Evolutionary conservation across 495 filamentous ascomycete species (phyloP).

Genomic region (Delitschia confertaspora): DNA sequence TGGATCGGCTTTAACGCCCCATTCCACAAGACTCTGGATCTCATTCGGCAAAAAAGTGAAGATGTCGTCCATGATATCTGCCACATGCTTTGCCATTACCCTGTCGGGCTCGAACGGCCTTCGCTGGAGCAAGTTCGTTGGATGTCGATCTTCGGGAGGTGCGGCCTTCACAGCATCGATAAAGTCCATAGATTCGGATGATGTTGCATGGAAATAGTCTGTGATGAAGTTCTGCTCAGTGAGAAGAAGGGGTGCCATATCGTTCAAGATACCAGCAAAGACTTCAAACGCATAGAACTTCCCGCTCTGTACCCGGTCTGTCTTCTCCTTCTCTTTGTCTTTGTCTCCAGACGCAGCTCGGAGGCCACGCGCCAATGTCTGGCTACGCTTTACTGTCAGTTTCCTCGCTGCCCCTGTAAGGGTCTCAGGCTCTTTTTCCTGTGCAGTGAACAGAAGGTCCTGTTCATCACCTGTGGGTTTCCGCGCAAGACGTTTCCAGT

Average conservation of each 20-base stretch:
- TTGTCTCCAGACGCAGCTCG: slow-evolving; percentile 59
- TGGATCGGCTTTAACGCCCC: slow-evolving; percentile 70
- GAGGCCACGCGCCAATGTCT: slow-evolving; percentile 69
- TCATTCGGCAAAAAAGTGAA: slow-evolving; percentile 74
- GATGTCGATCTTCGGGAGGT: slow-evolving; percentile 55
- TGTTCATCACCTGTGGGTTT: slow-evolving; percentile 77
- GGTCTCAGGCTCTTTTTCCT: slow-evolving; percentile 71
- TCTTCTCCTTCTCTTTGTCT: slow-evolving; percentile 45
- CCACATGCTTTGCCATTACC: slow-evolving; percentile 65
- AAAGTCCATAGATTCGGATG: slow-evolving; percentile 68
- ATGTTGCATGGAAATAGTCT: slow-evolving; percentile 85
- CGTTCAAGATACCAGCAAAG: slow-evolving; percentile 70
- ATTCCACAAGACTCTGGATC: slow-evolving; percentile 72
- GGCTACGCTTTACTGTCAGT: slow-evolving; percentile 80
- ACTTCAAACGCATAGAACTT: slow-evolving; percentile 68
- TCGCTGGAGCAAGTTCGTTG: slow-evolving; percentile 60
- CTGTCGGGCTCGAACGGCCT: slow-evolving; percentile 77
- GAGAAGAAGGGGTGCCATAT: slow-evolving; percentile 67
- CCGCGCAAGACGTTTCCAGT: slow-evolving; percentile 74
- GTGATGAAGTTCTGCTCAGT: slow-evolving; percentile 93
- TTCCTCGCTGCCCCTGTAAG: slow-evolving; percentile 74
- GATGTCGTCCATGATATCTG: slow-evolving; percentile 76
- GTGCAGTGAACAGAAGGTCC: slow-evolving; percentile 78
- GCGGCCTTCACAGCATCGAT: slow-evolving; percentile 61
- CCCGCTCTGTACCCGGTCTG: slow-evolving; percentile 58